Evolutionary conservation across 1,284 basidiomycete genomes (phyloP).

Genomic region (Ganoderma boninense): DNA sequence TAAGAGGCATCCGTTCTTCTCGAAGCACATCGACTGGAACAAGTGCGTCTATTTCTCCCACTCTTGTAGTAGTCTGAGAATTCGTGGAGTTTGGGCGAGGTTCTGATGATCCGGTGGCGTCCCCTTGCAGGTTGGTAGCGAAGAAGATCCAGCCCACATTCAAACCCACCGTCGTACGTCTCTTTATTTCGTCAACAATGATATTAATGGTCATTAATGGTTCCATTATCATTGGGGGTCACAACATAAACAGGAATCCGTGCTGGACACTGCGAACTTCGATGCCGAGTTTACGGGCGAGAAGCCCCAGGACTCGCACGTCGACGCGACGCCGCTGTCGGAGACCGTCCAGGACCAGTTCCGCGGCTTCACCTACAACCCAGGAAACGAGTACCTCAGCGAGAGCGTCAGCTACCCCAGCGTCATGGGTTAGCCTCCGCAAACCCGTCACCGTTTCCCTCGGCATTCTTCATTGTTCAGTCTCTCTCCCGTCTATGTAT

Average conservation of each 20-base stretch:
- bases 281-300: constrained; percentile 96
- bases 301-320: constrained; percentile 92
- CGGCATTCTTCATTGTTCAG: neutral
- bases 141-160: constrained; percentile 99
- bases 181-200: neutral
- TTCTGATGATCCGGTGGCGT: constrained; percentile 21
- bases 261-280: constrained; percentile 89
- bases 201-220: too few species aligned
- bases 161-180: constrained; percentile 92
- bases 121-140: constrained; percentile 68
- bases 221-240: too few species aligned
- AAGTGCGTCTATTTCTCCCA: constrained; percentile 47
- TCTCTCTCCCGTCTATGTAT: neutral
- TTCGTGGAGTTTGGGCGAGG: neutral
- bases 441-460: neutral
- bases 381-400: constrained; percentile 80
- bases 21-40: constrained; percentile 94
- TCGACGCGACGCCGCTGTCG: constrained; percentile 90
- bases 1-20: constrained; percentile 96
- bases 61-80: neutral
- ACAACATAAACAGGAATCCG: constrained; percentile 64
- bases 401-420: constrained; percentile 74
- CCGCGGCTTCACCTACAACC: constrained; percentile 87
- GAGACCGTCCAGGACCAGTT: constrained; percentile 97
- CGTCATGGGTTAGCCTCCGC: constrained; percentile 40